These are phyloP conservation scores for Ascocoryne sarcoides DNA, from an alignment of 2,329 filamentous ascomycete genomes.

Conservation along the genomic window DNA sequence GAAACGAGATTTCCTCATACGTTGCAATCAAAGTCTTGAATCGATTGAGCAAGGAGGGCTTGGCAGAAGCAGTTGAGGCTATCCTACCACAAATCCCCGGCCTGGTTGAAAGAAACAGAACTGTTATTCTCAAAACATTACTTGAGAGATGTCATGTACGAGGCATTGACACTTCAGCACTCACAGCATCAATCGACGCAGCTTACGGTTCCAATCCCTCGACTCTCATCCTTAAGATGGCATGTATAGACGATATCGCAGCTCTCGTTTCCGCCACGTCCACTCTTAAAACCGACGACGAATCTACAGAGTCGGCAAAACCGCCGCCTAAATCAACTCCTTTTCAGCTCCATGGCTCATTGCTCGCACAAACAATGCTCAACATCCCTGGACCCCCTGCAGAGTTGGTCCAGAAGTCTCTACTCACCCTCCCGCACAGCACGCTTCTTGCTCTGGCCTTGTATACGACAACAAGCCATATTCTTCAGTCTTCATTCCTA, in stretches of 20 bases:
- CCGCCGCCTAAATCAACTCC: conserved; percentile 25
- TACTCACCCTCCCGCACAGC: conserved; percentile 49
- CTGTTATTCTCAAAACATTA: conserved; percentile 69
- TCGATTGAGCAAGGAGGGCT: conserved; percentile 77
- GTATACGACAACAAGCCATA: conserved; percentile 43
- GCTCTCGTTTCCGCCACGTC: conserved; percentile 38
- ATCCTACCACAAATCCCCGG: conserved; percentile 65
- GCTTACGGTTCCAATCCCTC: conserved; percentile 43
- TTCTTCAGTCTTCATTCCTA: conserved; percentile 54
- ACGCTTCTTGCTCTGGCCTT: conserved; percentile 54
- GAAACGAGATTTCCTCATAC: conserved; percentile 86
- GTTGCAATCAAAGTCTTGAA: conserved; percentile 76
- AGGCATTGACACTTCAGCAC: conserved; percentile 42
- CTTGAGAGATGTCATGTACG: conserved; percentile 76
- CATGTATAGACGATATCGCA: conserved; percentile 45
- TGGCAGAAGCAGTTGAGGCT: conserved; percentile 61
- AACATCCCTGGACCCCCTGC: conserved; percentile 59
- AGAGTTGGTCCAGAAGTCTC: conserved; percentile 63
- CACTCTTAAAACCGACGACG: conserved; percentile 14
- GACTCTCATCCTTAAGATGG: conserved; percentile 48
- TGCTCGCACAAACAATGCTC: conserved; percentile 75
- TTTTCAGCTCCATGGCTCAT: conserved; percentile 68
- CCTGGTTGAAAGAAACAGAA: conserved; percentile 66
- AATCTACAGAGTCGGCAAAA: conserved; percentile 24
- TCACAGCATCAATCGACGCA: conserved; percentile 46